phyloP scores from a whole-genome alignment of 2,329 filamentous ascomycete genomes.

The Calonectria hawksworthii region DNA sequence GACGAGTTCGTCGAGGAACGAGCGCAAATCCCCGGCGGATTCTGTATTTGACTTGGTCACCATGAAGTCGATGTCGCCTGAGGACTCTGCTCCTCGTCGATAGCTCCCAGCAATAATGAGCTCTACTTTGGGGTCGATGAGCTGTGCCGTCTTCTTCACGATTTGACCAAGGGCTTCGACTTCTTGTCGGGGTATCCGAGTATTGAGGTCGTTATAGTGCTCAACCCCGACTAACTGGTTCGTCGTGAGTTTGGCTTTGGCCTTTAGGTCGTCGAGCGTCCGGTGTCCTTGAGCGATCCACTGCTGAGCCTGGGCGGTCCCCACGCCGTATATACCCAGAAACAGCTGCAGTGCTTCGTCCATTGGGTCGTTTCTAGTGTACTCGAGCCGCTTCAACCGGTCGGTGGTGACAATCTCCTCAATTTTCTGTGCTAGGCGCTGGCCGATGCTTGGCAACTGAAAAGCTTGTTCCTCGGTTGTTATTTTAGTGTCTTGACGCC shows the following conservation, averaged over 20 bases:
- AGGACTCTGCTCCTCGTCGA: conserved; percentile 80
- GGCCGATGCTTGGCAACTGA: conserved; percentile 77
- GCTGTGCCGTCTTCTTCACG: conserved; percentile 71
- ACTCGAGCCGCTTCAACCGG: conserved; percentile 78
- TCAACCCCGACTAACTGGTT: conserved; percentile 84
- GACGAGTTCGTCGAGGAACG: conserved; percentile 75
- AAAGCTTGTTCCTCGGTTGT: conserved; percentile 78
- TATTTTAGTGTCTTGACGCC: conserved; percentile 74
- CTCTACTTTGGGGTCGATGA: conserved; percentile 75
- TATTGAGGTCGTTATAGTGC: conserved; percentile 83
- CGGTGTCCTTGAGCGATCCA: conserved; percentile 84
- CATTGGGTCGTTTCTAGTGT: conserved; percentile 75
- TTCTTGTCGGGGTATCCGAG: conserved; percentile 83
- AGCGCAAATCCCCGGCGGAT: conserved; percentile 68
- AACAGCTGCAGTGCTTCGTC: conserved; percentile 78
- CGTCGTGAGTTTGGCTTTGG: conserved; percentile 72
- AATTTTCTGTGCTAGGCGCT: conserved; percentile 84
- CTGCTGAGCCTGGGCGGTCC: conserved; percentile 75
- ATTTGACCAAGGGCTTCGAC: conserved; percentile 77
- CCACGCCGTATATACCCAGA: conserved; percentile 84
- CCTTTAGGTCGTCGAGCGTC: conserved; percentile 78
- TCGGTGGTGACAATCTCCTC: conserved; percentile 88
- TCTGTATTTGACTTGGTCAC: conserved; percentile 77
- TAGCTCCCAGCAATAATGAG: conserved; percentile 88
- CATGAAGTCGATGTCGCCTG: conserved; percentile 88